Conservation (phyloP, 768 basidiomycete genomes). For the Russula foetens region DNA sequence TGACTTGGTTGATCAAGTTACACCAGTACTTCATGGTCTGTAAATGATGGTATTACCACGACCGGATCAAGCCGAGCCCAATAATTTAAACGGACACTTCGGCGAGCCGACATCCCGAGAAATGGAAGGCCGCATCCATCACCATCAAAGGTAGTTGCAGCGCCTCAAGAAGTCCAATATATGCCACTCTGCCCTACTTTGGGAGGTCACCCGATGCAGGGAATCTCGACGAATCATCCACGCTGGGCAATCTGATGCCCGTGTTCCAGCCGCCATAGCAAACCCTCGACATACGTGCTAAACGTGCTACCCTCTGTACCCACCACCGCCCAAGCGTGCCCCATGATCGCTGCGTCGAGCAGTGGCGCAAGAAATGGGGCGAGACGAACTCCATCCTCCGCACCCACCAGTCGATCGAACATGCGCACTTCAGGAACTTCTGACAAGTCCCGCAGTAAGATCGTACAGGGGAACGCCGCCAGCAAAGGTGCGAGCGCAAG, state of each 20-base stretch:
- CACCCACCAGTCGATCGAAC: slow-evolving; percentile 26
- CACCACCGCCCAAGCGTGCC: slow-evolving; percentile 46
- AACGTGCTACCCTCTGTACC: slow-evolving; percentile 75
- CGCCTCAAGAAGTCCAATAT: too few species aligned
- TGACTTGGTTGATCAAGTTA: too few species aligned
- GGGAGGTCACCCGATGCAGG: too few species aligned
- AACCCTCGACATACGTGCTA: slow-evolving; percentile 57
- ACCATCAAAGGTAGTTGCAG: too few species aligned
- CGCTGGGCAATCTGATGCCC: slow-evolving; percentile 42
- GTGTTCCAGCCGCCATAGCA: slow-evolving; percentile 57
- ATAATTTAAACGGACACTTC: too few species aligned
- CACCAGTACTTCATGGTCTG: too few species aligned
- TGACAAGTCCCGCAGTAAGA: slow-evolving; percentile 40
- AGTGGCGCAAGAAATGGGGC: slow-evolving; percentile 47
- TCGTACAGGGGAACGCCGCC: slow-evolving; percentile 55
- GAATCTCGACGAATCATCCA: slow-evolving; percentile 24
- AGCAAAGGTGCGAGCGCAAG: slow-evolving; percentile 36
- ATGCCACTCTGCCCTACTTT: not conserved
- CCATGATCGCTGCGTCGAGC: slow-evolving; percentile 63
- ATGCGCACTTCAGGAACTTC: slow-evolving; percentile 2
- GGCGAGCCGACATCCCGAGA: too few species aligned
- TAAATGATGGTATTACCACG: too few species aligned
- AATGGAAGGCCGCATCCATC: too few species aligned
- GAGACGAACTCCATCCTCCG: slow-evolving; percentile 42
- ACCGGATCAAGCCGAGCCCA: too few species aligned